These are phyloP conservation scores for Pseudogymnoascus destructans DNA, from an alignment of 2,329 filamentous ascomycete species.

Conservation along the genomic window DNA sequence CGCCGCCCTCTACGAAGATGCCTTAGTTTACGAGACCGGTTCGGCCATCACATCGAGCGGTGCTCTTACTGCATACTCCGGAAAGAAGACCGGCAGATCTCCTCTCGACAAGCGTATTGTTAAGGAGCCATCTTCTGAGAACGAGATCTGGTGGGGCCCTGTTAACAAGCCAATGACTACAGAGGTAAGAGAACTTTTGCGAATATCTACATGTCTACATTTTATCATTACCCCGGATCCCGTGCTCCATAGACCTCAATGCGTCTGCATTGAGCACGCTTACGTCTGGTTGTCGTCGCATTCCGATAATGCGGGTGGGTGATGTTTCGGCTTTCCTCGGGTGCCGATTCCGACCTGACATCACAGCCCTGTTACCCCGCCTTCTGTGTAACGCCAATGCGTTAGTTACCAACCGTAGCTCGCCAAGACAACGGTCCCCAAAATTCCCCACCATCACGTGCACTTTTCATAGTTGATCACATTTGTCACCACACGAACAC, in stretches of 20 bases:
- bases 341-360: neutral
- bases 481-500: neutral
- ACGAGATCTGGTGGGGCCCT: slow-evolving; percentile 96
- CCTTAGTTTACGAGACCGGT: slow-evolving; percentile 91
- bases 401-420: neutral
- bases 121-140: slow-evolving; percentile 75
- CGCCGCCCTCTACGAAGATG: slow-evolving; percentile 95
- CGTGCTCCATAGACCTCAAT: neutral
- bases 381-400: no score
- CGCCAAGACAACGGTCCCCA: neutral
- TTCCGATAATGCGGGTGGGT: neutral
- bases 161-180: slow-evolving; percentile 98
- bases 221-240: slow-evolving; percentile 10
- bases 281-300: neutral
- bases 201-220: slow-evolving; percentile 12
- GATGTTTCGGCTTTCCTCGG: neutral
- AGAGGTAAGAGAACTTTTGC: slow-evolving; percentile 55
- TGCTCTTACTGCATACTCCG: slow-evolving; percentile 92
- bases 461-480: neutral
- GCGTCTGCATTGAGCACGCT: neutral
- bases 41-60: slow-evolving; percentile 94
- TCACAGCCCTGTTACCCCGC: neutral
- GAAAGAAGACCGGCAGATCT: slow-evolving; percentile 93
- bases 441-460: neutral
- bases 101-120: slow-evolving; percentile 97